Base-by-base conservation (phyloP, 2,329 filamentous ascomycete genomes). In the Penicillium sp. region DNA sequence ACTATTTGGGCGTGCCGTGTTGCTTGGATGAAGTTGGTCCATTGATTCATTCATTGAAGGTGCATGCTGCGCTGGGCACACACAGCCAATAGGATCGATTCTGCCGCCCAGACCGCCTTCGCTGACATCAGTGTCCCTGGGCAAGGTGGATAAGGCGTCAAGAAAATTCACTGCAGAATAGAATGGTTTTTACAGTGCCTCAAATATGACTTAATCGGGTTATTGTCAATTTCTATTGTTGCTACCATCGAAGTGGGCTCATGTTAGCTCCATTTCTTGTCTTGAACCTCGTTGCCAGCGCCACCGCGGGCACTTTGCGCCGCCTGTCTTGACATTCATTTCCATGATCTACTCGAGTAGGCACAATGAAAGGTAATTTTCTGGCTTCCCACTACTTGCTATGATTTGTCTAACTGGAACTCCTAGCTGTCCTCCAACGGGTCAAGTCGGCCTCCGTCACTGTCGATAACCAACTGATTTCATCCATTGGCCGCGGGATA, bases 381-480 rank as follows among this genome's bases (percentile, higher is more conserved):
- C 52, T 21, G 11, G 18, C 20, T 21, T 28, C 8, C 35, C 18
- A 23, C 11, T 20, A 23, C 3, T 40, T 23, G 43, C 35, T 40
- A 7, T 5, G 8, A 9, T 11, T 23, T 47, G 21, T 28, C 23
- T 38, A 8, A 40, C 30, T 58, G 14, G 28, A 18, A 23, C 47
- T 3, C 14, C 38, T 49, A 59, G 59, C 59, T 43, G 48, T 58
- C 40, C 42, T 59, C 35, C 94, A 99, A 75, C 85, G 94, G 63
- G 94, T 99, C 52, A 85, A 96, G 59, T 97, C 92, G 45, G 93
- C 93, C 59, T 97, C 93, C 7, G 94, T 99, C 65, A 94, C 91
- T 1, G 93, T 99, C 52, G 92, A 99, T 69, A 88, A 90, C 68
- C 82, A 96, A 70, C 77, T 96, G 28, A 83, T 99, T 47, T 97